Evolutionary conservation across 2,329 filamentous ascomycete species (phyloP), one percentile per base, ranked within the genome.

Genomic region (Hawksworthiomyces lignivorus): DNA sequence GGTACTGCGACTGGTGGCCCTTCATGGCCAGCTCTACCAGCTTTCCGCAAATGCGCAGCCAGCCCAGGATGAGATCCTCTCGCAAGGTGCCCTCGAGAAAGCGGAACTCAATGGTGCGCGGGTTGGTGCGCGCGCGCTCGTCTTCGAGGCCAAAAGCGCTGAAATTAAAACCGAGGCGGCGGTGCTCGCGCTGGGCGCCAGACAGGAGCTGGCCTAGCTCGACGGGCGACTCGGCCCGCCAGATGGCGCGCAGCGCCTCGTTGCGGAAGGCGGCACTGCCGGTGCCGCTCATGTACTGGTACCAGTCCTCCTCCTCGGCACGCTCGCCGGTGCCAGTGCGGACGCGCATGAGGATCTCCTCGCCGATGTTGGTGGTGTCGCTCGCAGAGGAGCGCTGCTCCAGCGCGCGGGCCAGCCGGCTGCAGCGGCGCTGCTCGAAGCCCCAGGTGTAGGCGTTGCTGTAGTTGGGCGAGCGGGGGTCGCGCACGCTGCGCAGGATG

Each of bases 91-190:
- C 63, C 36, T 66, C 62, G 32, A 67, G 54, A 33, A 67, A 57
- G 11, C 63, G 57, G 39, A 64, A 61, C 48, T 66, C 63, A 35
- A 67, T 45, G 0, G 62, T 66, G 27, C 57, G 54, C 1, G 62
- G 62, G 20, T 57, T 61, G 11, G 45, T 53, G 6, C 50, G 40
- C 1, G 61, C 56, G 2, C 59, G 51, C 31, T 60, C 60, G 41
- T 62, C 60, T 35, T 64, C 62, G 21, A 53, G 48, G 2, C 57
- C 61, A 33, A 65, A 62, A 1, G 60, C 56, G 43, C 61, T 62
- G 35, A 66, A 66, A 49, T 65, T 65, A 54, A 64, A 64, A 2
- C 63, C 62, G 4, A 65, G 57, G 5, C 62, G 57, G 0, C 61
- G 56, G 47, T 61, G 57, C 40, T 54, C 54, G 26, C 50, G 53